Conservation (phyloP, 345 rosid species). For the Anacardium occidentale region DNA sequence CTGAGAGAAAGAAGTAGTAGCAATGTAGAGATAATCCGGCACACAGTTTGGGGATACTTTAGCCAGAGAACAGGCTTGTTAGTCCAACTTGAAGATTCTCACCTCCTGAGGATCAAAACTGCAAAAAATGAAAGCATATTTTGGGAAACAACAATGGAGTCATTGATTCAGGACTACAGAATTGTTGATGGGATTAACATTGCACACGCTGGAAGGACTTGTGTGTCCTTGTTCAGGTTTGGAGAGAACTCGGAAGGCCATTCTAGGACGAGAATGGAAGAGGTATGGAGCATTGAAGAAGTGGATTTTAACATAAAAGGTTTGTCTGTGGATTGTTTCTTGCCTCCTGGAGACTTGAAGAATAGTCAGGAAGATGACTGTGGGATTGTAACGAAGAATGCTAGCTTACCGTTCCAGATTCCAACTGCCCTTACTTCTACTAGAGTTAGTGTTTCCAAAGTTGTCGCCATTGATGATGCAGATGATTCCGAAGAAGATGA, state of each 20-base stretch:
- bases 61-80: slow-evolving; percentile 90
- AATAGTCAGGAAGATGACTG: slow-evolving; percentile 34
- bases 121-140: slow-evolving; percentile 50
- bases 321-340: slow-evolving; percentile 78
- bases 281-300: slow-evolving; percentile 85
- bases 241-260: slow-evolving; percentile 62
- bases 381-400: slow-evolving; percentile 31
- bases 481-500: slow-evolving; percentile 33
- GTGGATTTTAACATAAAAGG: slow-evolving; percentile 92
- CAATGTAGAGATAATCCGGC: slow-evolving; percentile 71
- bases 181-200: slow-evolving; percentile 75
- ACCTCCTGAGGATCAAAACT: slow-evolving; percentile 66
- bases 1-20: slow-evolving; percentile 63
- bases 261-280: slow-evolving; percentile 90
- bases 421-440: slow-evolving; percentile 42
- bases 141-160: slow-evolving; percentile 96
- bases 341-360: slow-evolving; percentile 86
- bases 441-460: slow-evolving; percentile 57
- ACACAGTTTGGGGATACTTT: slow-evolving; percentile 88
- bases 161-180: slow-evolving; percentile 67
- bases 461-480: slow-evolving; percentile 57
- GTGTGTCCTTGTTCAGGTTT: slow-evolving; percentile 60
- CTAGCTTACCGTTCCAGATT: slow-evolving; percentile 44
- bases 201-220: slow-evolving; percentile 73
- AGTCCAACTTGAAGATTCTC: slow-evolving; percentile 74